Base-by-base conservation (phyloP, 306 rosid genomes). In the Dalbergia cochinchinensis region DNA sequence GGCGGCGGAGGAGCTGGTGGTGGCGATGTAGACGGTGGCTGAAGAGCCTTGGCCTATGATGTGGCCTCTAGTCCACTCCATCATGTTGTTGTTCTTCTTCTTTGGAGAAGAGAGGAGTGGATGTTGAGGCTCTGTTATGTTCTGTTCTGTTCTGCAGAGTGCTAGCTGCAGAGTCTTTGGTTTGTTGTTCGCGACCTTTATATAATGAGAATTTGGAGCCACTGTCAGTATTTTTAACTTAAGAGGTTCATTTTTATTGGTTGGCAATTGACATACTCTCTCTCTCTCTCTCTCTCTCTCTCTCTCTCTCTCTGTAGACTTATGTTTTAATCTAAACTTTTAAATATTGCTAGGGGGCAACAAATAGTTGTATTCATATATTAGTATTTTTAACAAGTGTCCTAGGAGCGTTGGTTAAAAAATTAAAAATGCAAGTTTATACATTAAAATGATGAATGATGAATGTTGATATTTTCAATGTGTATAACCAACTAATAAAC, bases 1-100 rank as follows among this genome's bases (percentile, higher is more conserved):
- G 2, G 78, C 80, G 77, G 73, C 22, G 8, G 87, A 75, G 83
- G 88, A 0, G 54, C 8, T 8, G 37, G 83, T 51, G 85, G 87
- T 37, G 83, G 97, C 99, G n/a, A 93, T 78, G 78, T 80, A 89
- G 71, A 96, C 97, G 54, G 93, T 86, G 96, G 99, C 96, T 0
- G 96, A 87, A 6, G 98, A 93, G 65, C 99, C 99, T 4, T 77
- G 91, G 86, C 99, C 99, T 53, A 95, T 69, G 88, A 82, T 67
- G 74, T 54, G 72, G 77, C 93, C 94, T 81, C 99, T 86, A 11
- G 77, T 90, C 99, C 99, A 95, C 78, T 83, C 87, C 99, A 95
- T 91, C 63, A 59, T 19, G 22, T 35, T 76, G 69, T 22, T 15
- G 20, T 16, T 15, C 5, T 10, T 15, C 5, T 10, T 69, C n/a